Evolutionary conservation across 2,329 filamentous ascomycete genomes (phyloP).

Genomic region (Alternaria gansuensis): DNA sequence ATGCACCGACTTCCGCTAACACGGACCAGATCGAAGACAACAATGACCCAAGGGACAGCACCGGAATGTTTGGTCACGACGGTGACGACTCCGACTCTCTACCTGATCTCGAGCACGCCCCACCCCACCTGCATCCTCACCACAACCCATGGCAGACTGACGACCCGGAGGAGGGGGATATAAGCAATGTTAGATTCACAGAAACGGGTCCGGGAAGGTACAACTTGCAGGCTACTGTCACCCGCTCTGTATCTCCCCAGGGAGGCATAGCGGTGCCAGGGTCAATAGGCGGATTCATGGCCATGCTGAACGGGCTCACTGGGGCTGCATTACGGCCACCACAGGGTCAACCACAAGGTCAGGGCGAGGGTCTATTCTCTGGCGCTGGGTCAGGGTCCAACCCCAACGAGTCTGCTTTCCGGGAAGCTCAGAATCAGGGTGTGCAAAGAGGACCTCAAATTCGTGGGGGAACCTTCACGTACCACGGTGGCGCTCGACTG

Average conservation of each 20-base stretch:
- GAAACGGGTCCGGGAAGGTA: slow-evolving; percentile 48
- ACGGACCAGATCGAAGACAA: slow-evolving; percentile 58
- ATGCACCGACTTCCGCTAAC: slow-evolving; percentile 30
- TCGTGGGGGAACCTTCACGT: slow-evolving; percentile 40
- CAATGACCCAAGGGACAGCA: slow-evolving; percentile 68
- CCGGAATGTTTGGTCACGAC: slow-evolving; percentile 35
- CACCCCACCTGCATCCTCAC: slow-evolving; percentile 46
- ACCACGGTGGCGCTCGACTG: slow-evolving; percentile 51
- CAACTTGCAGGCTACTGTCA: slow-evolving; percentile 49
- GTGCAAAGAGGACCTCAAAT: slow-evolving; percentile 24
- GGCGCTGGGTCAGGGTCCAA: slow-evolving; percentile 14
- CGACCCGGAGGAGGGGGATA: slow-evolving; percentile 61
- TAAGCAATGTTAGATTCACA: slow-evolving; percentile 57
- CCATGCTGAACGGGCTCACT: slow-evolving; percentile 59
- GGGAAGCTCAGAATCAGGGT: slow-evolving; percentile 28
- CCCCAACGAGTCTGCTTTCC: slow-evolving; percentile 26
- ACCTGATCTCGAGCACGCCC: slow-evolving; percentile 39
- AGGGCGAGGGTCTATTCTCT: slow-evolving; percentile 29
- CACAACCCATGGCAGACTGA: slow-evolving; percentile 62
- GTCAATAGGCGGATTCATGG: slow-evolving; percentile 55
- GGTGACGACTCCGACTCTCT: slow-evolving; percentile 42
- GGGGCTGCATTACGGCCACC: slow-evolving; percentile 41
- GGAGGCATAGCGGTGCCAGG: slow-evolving; percentile 33
- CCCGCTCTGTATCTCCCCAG: slow-evolving; percentile 44
- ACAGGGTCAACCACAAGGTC: slow-evolving; percentile 28